phyloP scores from a whole-genome alignment of 164 flowering plant genomes.

The Vitis amurensis region DNA sequence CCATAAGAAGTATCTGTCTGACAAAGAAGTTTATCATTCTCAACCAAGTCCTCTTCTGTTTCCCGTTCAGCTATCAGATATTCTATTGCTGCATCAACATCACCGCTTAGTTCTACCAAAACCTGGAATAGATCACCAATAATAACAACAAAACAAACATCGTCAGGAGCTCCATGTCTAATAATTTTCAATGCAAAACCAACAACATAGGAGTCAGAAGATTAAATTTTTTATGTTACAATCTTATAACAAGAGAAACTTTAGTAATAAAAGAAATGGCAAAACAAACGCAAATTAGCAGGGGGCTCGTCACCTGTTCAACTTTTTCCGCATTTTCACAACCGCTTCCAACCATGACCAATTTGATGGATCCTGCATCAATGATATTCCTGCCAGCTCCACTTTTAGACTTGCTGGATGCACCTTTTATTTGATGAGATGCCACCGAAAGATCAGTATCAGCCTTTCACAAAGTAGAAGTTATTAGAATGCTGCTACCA shows the following conservation, averaged over 20 bases:
- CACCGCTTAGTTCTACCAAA: constrained; percentile 61
- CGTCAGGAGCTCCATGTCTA: background rate
- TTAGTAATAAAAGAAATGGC: background rate
- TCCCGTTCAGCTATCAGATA: constrained; percentile 59
- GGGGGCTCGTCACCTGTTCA: constrained; percentile 51
- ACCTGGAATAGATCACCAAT: constrained; percentile 34
- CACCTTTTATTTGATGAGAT: constrained; percentile 48
- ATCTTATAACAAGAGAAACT: background rate
- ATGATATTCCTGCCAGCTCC: constrained; percentile 17
- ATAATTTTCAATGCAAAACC: background rate
- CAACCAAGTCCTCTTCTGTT: constrained; percentile 29
- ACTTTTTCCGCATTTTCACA: constrained; percentile 57
- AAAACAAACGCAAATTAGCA: background rate
- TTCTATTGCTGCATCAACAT: constrained; percentile 85
- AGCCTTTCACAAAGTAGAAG: constrained; percentile 55
- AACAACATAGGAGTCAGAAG: background rate
- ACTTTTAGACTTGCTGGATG: constrained; percentile 35
- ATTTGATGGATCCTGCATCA: constrained; percentile 46
- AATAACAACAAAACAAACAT: background rate
- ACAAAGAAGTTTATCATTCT: constrained; percentile 19
- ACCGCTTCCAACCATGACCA: constrained; percentile 75
- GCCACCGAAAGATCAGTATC: constrained; percentile 73
- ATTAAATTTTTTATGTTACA: background rate
- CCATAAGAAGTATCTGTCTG: constrained; percentile 29
- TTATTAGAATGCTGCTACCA: constrained; percentile 27